Base-by-base conservation (phyloP, 257 asterid species). In the Ocimum tenuiflorum region DNA sequence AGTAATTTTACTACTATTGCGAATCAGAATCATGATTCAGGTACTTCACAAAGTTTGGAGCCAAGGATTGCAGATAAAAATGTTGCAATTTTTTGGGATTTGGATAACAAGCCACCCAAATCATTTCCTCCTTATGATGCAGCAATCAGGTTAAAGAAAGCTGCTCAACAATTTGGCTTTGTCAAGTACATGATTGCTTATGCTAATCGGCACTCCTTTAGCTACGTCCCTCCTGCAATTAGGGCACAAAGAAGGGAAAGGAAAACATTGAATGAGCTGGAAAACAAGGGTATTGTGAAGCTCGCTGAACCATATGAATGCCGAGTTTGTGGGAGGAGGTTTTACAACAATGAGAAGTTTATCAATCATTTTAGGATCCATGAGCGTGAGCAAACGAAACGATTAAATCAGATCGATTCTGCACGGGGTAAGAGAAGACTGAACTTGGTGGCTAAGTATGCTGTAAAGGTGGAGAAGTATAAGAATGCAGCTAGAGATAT, bases 61-160 rank as follows among this genome's bases (percentile, higher is more conserved):
- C 73, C 61, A 56, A 71, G 58, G 70, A 71, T 62, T 70, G 17
- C 74, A 42, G 78, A 68, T 41, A 79, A 74, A 10, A 80, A 72
- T 22, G 95, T 92, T 51, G 96, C 91, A 7, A 76, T 92, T 65
- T 89, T 89, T 69, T 92, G 97, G 97, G 95, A 92, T 81, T 79
- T 92, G 65, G 97, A 89, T 69, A 92, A 92, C 85, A 89, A 89
- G 78, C 91, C 95, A 35, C 96, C 95, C 8, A 89, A 84, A 63
- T 67, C 91, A 9, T 41, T 75, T 59, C 88, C 91, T 11, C 96
- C 96, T 5, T 89, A 73, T 68, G 96, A 89, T 67, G 97, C 96
- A 47, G 97, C 99, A 13, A 47, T 77, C 9, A 75, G 77, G 75
- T 54, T 92, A 50, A 87, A 72, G 65, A 86, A 79, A 58, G 91